Evolutionary conservation across 192 early-diverging fungal genomes (phyloP), one percentile per base, ranked within the genome.

Genomic region (Spizellomyces sp.): DNA sequence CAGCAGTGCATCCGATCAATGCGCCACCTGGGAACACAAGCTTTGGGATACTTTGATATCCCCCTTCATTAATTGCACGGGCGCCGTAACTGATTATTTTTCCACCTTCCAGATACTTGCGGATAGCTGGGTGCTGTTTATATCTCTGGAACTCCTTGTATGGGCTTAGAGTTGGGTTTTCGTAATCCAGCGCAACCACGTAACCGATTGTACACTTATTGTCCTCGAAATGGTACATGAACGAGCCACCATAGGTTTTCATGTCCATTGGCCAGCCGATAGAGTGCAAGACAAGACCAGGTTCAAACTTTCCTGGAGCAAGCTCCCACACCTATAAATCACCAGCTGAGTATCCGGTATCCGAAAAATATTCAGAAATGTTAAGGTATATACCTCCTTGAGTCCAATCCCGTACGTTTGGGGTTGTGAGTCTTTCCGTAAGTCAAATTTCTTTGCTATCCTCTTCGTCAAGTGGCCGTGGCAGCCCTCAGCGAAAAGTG

Each of bases 81-180:
- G 96, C 97, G 71, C 95, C 97, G 78, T 99, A 99, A 41, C 90
- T 88, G 14, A 97, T 78, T 59, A 93, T 87, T 57, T 93, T 93
- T 41, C 94, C 97, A 44, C 94, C 95, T 75, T 95, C 91, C 54
- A 99, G 85, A 62, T 91, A 84, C 36, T 90, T 79, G 55, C 86
- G 77, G 42, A 99, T 92, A 50, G 81, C 77, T 5, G 97, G 97
- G 71, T 99, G 97, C 62, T 93, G 88, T 82, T 99, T 99, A 82
- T 87, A 96, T 56, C 92, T 85, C 89, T 98, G 91, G 85, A 99
- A 97, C 83, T 98, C 95, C 80, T 93, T 92, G 86, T 98, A 99
- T 6, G 97, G 97, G 70, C 88, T 88, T 65, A 98, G 67, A 62
- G 96, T 95, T 47, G 96, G 95, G 87, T 99, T 99, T 59, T 87